phyloP scores from a whole-genome alignment of 176 grass and related monocot species.

The Rhynchospora pubera region DNA sequence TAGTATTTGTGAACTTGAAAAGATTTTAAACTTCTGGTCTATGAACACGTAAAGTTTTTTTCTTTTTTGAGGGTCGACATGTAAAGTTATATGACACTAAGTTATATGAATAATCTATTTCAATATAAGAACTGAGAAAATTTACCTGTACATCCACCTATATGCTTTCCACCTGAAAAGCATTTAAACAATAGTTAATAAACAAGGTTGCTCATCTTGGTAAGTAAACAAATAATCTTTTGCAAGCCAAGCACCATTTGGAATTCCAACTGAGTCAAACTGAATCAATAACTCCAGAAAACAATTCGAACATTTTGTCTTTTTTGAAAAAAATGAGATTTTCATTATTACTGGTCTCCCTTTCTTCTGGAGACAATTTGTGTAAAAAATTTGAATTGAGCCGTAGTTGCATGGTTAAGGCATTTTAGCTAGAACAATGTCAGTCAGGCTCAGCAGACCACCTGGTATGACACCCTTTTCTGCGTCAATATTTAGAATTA shows the following conservation, averaged over 20 bases:
- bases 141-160: constrained; percentile 87
- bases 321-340: neutral
- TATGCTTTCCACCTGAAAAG: constrained; percentile 74
- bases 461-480: neutral
- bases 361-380: neutral
- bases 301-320: neutral
- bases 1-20: neutral
- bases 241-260: neutral
- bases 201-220: neutral
- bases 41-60: neutral
- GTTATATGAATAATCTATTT: neutral
- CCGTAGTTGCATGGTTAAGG: neutral
- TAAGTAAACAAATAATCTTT: neutral
- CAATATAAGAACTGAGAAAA: constrained; percentile 2
- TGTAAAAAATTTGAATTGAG: neutral
- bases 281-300: neutral
- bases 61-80: no score
- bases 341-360: neutral
- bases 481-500: neutral
- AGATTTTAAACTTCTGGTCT: neutral
- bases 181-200: constrained; percentile 16
- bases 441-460: neutral
- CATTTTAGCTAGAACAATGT: neutral
- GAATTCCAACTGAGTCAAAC: neutral
- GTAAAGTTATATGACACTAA: neutral